phyloP scores from a whole-genome alignment of 305 asterid species.

The Fraxinus sp. region DNA sequence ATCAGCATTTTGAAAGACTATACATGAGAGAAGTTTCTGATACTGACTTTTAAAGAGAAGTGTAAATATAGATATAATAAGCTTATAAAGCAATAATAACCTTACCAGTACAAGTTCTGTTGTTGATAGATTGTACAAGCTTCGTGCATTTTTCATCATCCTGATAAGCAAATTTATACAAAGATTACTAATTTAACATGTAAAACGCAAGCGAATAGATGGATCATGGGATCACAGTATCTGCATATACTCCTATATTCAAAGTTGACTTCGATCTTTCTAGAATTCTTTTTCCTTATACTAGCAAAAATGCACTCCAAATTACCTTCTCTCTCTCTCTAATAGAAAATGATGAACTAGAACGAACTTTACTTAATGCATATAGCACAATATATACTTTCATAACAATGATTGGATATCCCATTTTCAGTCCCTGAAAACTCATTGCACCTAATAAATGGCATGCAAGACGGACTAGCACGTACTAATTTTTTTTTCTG shows the following conservation, averaged over 20 bases:
- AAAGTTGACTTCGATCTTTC: background rate
- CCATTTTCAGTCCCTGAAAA: background rate
- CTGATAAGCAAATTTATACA: conserved; percentile 34
- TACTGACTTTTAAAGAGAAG: background rate
- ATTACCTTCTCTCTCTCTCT: background rate
- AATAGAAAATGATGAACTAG: background rate
- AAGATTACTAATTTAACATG: conserved; percentile 7
- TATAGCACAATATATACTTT: background rate
- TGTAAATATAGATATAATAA: background rate
- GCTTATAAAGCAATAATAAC: conserved; percentile 17
- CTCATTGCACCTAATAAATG: background rate
- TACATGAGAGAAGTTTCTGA: conserved; percentile 3
- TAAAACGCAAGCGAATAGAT: conserved; percentile 14
- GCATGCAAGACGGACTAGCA: background rate
- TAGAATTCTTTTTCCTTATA: background rate
- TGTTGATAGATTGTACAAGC: conserved; percentile 13
- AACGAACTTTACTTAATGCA: background rate
- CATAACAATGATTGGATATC: background rate
- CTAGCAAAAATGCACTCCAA: background rate
- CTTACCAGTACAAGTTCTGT: conserved; percentile 36
- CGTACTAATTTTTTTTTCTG: background rate
- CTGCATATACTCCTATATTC: conserved; percentile 3
- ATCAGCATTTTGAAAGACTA: background rate
- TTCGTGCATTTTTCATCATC: conserved; percentile 33
- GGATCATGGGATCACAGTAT: background rate